Conservation (phyloP, 164 flowering plant genomes). For the Umbellularia californica region DNA sequence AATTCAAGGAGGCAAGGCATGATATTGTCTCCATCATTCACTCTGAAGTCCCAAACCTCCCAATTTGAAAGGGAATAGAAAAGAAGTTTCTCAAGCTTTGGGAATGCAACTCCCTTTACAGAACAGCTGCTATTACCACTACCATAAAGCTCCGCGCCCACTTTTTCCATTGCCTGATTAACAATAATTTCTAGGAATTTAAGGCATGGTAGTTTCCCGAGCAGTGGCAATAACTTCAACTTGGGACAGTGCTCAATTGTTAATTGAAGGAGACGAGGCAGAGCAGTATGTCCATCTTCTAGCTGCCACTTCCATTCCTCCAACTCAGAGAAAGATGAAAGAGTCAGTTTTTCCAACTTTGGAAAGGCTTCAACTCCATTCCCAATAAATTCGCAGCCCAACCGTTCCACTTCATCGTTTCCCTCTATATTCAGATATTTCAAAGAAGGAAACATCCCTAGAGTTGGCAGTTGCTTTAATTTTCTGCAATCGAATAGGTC, state of each 20-base stretch:
- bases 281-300: background rate
- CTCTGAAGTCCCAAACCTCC: background rate
- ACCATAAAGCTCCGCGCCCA: slow-evolving; percentile 5
- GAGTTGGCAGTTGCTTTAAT: background rate
- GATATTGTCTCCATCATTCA: background rate
- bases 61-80: slow-evolving; percentile 10
- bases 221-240: slow-evolving; percentile 10
- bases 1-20: background rate
- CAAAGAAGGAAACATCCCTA: slow-evolving; percentile 8
- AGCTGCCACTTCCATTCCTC: background rate
- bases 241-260: background rate
- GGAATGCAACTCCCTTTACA: background rate
- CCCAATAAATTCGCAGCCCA: slow-evolving; percentile 1
- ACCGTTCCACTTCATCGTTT: background rate
- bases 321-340: background rate
- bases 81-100: background rate
- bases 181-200: background rate
- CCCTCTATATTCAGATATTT: background rate
- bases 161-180: slow-evolving; percentile 7
- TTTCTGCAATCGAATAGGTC: background rate
- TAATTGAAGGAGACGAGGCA: background rate
- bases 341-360: background rate
- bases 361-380: slow-evolving; percentile 1
- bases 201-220: slow-evolving; percentile 6
- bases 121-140: background rate